Base-by-base conservation (phyloP, 2,329 filamentous ascomycete species). In the Arachnopeziza araneosa region DNA sequence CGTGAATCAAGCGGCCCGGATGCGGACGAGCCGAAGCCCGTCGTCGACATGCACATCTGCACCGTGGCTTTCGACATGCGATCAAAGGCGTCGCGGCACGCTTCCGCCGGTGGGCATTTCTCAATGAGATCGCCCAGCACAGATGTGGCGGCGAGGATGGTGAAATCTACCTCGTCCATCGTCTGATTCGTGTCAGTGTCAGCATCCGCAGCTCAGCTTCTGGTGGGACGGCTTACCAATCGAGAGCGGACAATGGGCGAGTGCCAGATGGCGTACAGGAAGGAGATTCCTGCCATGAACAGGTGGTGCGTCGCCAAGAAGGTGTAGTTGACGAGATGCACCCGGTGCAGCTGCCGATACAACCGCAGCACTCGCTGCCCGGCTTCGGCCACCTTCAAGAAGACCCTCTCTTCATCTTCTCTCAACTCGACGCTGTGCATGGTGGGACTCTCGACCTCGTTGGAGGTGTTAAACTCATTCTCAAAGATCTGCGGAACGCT, bases 111-210 rank as follows among this genome's bases (percentile, higher is more conserved):
- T 0, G 93, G 93, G 67, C 95, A 98, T 73, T 96, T 96, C 66
- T 96, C 90, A 66, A 96, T 93, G 64, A 98, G 81, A 71, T 97
- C 95, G 5, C 86, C 88, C 51, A 98, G 86, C 9, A 98, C 92
- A 1, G 93, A 97, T 54, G 91, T 97, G 23, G 93, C 93, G 9
- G 93, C 91, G 54, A 97, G 80, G 9, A 98, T 90, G 0, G 93
- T 98, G 69, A 96, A 96, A 72, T 98, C 93, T n/a, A 98, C 92
- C 72, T 98, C 93, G 70, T 98, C 93, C 77, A 96, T 89, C 8
- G 89, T 90, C 84, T 87, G 59, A 3, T 23, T 32, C 50, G 44
- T 82, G 63, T 58, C 60, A 59, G 54, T 23, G 24, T 52, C 9
- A 52, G 50, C 17, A 22, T 52, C 9, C 9, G 50, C 17, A 22